Base-by-base conservation (phyloP, 2,329 filamentous ascomycete species). In the Nectriaceae sp. region DNA sequence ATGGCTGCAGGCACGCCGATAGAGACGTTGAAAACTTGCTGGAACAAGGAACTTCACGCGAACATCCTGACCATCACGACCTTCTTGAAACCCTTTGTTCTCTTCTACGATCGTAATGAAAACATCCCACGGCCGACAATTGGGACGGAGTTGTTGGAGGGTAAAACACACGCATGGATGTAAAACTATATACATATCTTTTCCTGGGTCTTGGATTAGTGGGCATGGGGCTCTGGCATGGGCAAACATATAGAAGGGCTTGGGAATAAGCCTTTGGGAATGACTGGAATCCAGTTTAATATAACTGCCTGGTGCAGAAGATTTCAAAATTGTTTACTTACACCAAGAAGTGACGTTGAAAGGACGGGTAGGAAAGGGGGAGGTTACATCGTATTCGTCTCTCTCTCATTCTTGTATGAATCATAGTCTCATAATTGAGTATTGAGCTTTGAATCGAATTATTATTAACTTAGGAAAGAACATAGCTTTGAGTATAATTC, bases 1-100 rank as follows among this genome's bases (percentile, higher is more conserved):
- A 65, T 86, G 83, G 83, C 66, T 85, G 44, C 74, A 77, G 54
- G 55, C 57, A 55, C 66, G 65, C 44, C 54, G 53, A 53, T 62
- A 50, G 53, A 47, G 11, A 20, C 24, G 51, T 49, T 52, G 54
- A 50, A 42, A 19, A 36, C 33, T 36, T 16, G 33, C 33, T 15
- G 33, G 33, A 16, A 16, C 33, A 36, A 36, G 33, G 33, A 36
- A 36, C 33, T 16, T 11, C 33, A 16, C 33, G 16, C n/a, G 8
- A 19, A 19, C 33, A 36, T 16, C 8, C 41, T 40, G 8, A 36
- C n/a, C 5, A 36, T 16, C 8, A 36, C 54, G 46, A 57, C 46
- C 31, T 29, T 49, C 46, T 52, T 51, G n/a, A 36, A 6, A 19
- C 16, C 16, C 44, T 45, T 47, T 46, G 40, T 49, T 57, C 47